A percentile compares a stretch with the other conserved stretches of the same genome.
phyloP scores from a whole-genome alignment of 768 basidiomycete genomes.

The Lenzites betulinus region DNA sequence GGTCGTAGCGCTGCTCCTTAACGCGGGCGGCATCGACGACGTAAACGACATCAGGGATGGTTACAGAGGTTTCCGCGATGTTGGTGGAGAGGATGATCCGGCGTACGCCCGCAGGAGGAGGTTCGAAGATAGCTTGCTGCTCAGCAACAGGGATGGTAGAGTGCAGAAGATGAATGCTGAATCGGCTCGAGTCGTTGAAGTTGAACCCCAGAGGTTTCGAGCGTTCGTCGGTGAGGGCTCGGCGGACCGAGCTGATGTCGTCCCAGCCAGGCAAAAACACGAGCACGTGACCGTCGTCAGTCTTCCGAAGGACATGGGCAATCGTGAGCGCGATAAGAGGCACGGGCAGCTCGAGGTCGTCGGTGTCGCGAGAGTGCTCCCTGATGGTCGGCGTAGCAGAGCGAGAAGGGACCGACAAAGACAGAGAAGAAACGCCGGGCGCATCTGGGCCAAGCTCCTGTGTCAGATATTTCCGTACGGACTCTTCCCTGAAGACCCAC shows the following conservation, averaged over 20 bases:
- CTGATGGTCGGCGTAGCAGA: constrained; percentile 9
- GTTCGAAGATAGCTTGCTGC: constrained; percentile 88
- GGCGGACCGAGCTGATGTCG: constrained; percentile 77
- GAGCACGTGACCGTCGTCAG: constrained; percentile 83
- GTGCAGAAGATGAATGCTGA: constrained; percentile 80
- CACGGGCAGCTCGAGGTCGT: constrained; percentile 77
- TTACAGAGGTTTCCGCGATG: constrained; percentile 93
- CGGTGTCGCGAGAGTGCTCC: constrained; percentile 40
- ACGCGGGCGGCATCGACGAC: constrained; percentile 89
- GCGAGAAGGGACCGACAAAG: constrained; percentile 10
- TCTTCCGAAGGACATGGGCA: constrained; percentile 69
- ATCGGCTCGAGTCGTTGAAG: constrained; percentile 60
- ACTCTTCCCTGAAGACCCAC: constrained; percentile 75
- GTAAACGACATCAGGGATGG: constrained; percentile 93
- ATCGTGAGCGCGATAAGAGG: constrained; percentile 82
- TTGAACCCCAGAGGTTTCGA: constrained; percentile 53
- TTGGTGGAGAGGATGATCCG: constrained; percentile 93
- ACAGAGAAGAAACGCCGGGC: constrained; percentile 18
- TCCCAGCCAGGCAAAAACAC: constrained; percentile 96
- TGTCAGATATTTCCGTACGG: constrained; percentile 68
- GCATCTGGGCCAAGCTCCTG: constrained; percentile 57
- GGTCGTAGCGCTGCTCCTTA: constrained; percentile 90
- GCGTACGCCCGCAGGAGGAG: constrained; percentile 73
- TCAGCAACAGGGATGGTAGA: constrained; percentile 87
- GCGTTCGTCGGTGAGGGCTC: constrained; percentile 51